Conservation (phyloP, 228 moss, liverwort and hornwort species). For the Sphagnum fallax region DNA sequence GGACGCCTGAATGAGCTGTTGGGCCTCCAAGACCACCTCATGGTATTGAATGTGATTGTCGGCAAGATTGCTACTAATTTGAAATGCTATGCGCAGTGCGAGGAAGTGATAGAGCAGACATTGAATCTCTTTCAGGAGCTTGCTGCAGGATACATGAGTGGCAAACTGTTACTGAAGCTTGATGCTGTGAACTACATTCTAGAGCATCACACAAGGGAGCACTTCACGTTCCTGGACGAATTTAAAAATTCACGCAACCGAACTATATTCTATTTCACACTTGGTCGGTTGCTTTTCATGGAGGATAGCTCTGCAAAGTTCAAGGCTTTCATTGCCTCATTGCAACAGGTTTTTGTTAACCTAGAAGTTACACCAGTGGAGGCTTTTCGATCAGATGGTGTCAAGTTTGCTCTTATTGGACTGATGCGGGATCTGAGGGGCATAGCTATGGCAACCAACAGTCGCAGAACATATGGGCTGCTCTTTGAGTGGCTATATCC, state of each 20-base stretch:
- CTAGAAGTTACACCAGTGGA: constrained; percentile 47
- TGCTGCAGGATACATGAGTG: constrained; percentile 69
- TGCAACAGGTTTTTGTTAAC: constrained; percentile 60
- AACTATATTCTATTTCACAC: constrained; percentile 62
- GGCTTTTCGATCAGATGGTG: constrained; percentile 48
- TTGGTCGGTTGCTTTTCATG: constrained; percentile 65
- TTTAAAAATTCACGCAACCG: constrained; percentile 54
- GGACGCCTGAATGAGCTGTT: constrained; percentile 54
- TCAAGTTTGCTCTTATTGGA: constrained; percentile 59
- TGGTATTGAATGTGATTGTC: constrained; percentile 64
- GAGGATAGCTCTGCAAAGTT: constrained; percentile 68
- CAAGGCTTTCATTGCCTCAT: constrained; percentile 60
- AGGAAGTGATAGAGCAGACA: constrained; percentile 67
- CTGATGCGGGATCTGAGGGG: constrained; percentile 72
- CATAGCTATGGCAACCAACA: constrained; percentile 66
- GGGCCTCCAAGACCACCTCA: constrained; percentile 59
- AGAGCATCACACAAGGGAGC: constrained; percentile 64
- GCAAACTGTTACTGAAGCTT: constrained; percentile 64
- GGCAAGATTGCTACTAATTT: constrained; percentile 63
- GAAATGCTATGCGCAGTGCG: constrained; percentile 63
- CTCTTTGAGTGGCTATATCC: constrained; percentile 69
- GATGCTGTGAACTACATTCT: constrained; percentile 64
- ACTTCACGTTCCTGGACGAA: constrained; percentile 63
- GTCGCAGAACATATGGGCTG: constrained; percentile 62
- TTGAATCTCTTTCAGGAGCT: constrained; percentile 65